Evolutionary conservation across 768 basidiomycete genomes (phyloP), one percentile per base, ranked within the genome.

Genomic region (Porphyrellus cyaneotinctus): DNA sequence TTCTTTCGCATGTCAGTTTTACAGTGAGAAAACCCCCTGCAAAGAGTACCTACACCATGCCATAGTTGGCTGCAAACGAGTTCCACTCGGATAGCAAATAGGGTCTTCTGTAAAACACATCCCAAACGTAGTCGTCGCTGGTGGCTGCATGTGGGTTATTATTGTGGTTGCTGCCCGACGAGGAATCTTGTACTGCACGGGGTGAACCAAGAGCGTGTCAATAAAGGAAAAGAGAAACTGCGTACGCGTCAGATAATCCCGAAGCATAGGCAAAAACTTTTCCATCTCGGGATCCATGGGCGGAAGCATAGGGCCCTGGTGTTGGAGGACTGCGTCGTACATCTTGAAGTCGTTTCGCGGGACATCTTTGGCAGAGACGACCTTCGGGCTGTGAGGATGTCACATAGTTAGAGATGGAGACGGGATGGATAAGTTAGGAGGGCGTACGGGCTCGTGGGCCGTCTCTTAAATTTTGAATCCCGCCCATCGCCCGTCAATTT

Each of bases 51-150:
- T 66, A 91, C 88, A 87, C 62, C 0, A 81, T 89, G 18, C 78
- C 89, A 49, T 87, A 70, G 42, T 78, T 78, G 6, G 80, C 79
- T 2, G 74, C 74, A 8, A 73, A 74, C 18, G 78, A 75, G 49
- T 80, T 80, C 78, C 84, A 83, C 67, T 86, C 83, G 17, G 75
- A 75, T 36, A 81, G 65, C 12, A 81, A 76, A 18, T 77, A 75
- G 0, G 84, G 83, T 22, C 83, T 75, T 57, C 85, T 86, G 59
- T 88, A 90, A 63, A 90, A 91, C 20, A 91, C 80, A 61, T 91
- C 89, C 82, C 85, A 91, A 22, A 91, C 89, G 58, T 88, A 91
- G 59, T 90, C 89, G 24, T 77, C 77, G 5, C 65, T n/a, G 51
- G 59, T 20, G 14, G 35, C 1, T 6, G 15, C 31, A 38, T 51